Base-by-base conservation (phyloP, 2,329 filamentous ascomycete genomes). In the Ophiosphaerella narmari region DNA sequence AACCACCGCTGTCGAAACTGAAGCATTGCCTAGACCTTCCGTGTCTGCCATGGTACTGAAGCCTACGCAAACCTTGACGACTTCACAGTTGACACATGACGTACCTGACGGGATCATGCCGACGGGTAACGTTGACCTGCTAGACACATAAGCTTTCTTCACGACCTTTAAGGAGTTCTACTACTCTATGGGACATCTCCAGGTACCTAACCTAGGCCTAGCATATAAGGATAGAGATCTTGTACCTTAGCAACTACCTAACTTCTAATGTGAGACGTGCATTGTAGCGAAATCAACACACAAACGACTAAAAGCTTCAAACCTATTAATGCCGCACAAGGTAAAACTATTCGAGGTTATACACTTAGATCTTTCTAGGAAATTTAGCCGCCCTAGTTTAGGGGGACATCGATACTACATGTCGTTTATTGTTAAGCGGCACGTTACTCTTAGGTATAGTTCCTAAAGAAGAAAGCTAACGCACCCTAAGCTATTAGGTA, bases 391-490 rank as follows among this genome's bases (percentile, higher is more conserved):
- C 3, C 33, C 24, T 2, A 38, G n/a, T 4, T 16, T 51, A 18
- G 32, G 46, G 8, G 43, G 51, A 4, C 33, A 26, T 2, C 24
- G 21, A 9, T 54, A 54, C 46, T 54, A 46, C 35, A 54, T 54
- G 7, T 46, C 29, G 13, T 54, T 54, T 35, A 44, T 54, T 31
- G 18, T 43, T 23, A 29, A 50, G 5, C 32, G 7, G 50, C 46
- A 2, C 35, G 29, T 3, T 36, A n/a, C 7, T 14, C 14, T 18
- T 54, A 34, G 50, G 39, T 54, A 9, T 14, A 26, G 12, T 50
- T 54, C 38, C 46, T 54, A 2, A 42, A 54, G 29, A 11, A 21
- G n/a, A 54, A 54, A 34, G 32, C 46, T 4, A 35, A 54, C 12
- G 36, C 39, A 6, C 38, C 35, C 3, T 36, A 46, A 16, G 40